Evolutionary conservation across 805 yeast genomes (phyloP).

Genomic region (Candida easanensis): DNA sequence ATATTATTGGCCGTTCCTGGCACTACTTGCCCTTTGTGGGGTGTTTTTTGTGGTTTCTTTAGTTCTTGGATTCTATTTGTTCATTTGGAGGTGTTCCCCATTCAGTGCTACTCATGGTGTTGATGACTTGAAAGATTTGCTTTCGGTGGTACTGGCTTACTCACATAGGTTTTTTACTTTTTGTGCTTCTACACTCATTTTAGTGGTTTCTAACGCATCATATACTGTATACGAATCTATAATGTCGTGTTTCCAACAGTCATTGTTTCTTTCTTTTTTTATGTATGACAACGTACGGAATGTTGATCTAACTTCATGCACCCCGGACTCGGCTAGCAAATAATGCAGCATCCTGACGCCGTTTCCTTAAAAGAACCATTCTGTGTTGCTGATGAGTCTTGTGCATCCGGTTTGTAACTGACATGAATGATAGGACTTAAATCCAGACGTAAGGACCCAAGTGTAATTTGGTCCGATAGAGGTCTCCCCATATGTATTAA

Average conservation of each 20-base stretch:
- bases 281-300: no score
- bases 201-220: background rate
- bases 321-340: constrained; percentile 4
- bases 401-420: constrained; percentile 25
- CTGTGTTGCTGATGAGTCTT: background rate
- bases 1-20: no score
- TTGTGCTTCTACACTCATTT: background rate
- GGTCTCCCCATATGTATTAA: constrained; percentile 32
- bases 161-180: background rate
- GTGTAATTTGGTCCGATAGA: constrained; percentile 11
- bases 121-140: no score
- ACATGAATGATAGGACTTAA: constrained; percentile 30
- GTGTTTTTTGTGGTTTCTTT: background rate
- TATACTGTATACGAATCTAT: background rate
- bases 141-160: constrained; percentile 1
- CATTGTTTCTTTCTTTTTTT: no score
- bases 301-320: background rate
- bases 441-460: constrained; percentile 18
- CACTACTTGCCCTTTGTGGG: no score
- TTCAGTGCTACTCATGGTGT: background rate
- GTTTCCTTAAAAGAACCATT: constrained; percentile 6
- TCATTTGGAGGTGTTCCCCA: background rate
- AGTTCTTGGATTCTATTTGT: background rate
- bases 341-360: constrained; percentile 14
- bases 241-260: background rate